Evolutionary conservation across 495 filamentous ascomycete genomes (phyloP), one percentile per base, ranked within the genome.

Genomic region (Astrothelium macrocarpum): DNA sequence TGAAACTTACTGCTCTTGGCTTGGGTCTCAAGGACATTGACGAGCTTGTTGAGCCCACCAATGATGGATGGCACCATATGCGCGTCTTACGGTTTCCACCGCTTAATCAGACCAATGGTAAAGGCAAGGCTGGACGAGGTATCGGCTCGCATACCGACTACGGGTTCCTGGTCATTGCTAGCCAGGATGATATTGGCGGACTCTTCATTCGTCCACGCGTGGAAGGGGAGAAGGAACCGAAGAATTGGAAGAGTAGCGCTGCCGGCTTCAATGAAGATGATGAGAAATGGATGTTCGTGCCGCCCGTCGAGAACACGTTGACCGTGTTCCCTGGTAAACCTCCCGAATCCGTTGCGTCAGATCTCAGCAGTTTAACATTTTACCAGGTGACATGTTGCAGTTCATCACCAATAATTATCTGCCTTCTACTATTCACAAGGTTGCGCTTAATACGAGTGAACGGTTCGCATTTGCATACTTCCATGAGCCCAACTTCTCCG

Each of bases 101-200:
- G 42, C 64, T 69, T 1, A 69, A 76, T 49, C 70, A 65, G 3
- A 77, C 77, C 36, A 79, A 79, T 49, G 77, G 77, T 2, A 78
- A 77, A 59, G 76, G 77, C 18, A 75, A 77, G 67, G 67, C 70
- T 36, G 77, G 77, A 3, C 73, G 77, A 18, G 77, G 77, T 18
- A 79, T 79, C 59, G 77, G 77, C 36, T 77, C 76, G 4, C 77
- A 79, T 65, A 79, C 77, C 12, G 77, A 79, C 46, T 79, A 78
- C 29, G 77, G 77, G 9, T 64, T 79, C 18, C 72, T 79, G 1
- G 76, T 79, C 43, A 78, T 79, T 45, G 71, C 76, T 23, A 71
- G 73, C 0, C 77, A 79, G 39, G 77, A 79, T 59, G 71, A 77
- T 2, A 74, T 78, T 59, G 77, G 77, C 59, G 77, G 75, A 10